phyloP scores from a whole-genome alignment of 495 filamentous ascomycete genomes.

The Neurospora tetrasperma region DNA sequence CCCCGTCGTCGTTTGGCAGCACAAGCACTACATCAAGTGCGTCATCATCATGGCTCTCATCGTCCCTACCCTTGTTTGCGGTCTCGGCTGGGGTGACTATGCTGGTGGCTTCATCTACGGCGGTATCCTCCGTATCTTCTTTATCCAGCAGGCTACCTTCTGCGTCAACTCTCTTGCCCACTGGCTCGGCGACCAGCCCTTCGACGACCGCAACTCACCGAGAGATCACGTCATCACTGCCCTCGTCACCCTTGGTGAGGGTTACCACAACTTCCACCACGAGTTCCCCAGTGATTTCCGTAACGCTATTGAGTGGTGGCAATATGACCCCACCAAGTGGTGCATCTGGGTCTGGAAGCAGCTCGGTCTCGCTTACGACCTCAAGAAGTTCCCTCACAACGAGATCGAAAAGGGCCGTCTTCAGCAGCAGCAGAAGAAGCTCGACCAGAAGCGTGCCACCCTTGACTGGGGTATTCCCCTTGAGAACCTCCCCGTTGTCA shows the following conservation, averaged over 20 bases:
- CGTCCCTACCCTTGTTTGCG: constrained; percentile 74
- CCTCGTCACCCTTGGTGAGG: constrained; percentile 89
- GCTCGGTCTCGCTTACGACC: constrained; percentile 83
- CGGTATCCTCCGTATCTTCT: constrained; percentile 83
- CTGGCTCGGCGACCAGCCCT: constrained; percentile 98
- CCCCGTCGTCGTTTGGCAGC: constrained; percentile 87
- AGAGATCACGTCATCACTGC: constrained; percentile 95
- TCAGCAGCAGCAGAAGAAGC: constrained; percentile 97
- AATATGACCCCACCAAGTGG: constrained; percentile 99
- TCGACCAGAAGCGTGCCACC: constrained; percentile 85
- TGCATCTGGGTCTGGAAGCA: constrained; percentile 90
- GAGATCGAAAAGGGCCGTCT: constrained; percentile 98
- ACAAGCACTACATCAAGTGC: constrained; percentile 84
- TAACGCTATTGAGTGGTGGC: constrained; percentile 95
- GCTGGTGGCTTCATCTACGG: constrained; percentile 87
- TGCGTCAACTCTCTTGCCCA: constrained; percentile 98
- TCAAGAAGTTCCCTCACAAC: constrained; percentile 96
- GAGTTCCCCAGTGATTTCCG: constrained; percentile 99
- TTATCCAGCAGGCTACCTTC: constrained; percentile 99
- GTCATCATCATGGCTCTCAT: constrained; percentile 80
- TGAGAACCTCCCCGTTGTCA: constrained; percentile 87
- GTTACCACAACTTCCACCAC: constrained; percentile 99
- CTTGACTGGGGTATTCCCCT: constrained; percentile 95
- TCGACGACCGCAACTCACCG: constrained; percentile 97
- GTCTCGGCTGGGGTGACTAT: constrained; percentile 85